phyloP scores from a whole-genome alignment of 1,284 basidiomycete genomes.

The Ganoderma multipileum region DNA sequence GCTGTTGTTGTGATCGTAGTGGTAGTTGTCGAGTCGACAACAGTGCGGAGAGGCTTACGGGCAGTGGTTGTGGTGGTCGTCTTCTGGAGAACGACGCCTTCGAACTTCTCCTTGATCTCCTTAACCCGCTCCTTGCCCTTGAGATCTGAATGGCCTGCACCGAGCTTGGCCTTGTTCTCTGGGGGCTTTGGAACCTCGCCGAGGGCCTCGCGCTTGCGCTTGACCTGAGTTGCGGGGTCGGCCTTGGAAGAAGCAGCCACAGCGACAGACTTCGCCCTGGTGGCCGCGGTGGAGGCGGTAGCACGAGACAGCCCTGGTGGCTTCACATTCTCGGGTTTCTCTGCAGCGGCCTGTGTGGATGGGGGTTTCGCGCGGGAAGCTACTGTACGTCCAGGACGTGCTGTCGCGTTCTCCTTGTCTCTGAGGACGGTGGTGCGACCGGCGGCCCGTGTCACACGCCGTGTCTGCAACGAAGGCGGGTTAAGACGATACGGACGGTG shows the following conservation, averaged over 20 bases:
- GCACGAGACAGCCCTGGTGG: slow-evolving; percentile 37
- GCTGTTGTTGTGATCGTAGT: slow-evolving; percentile 39
- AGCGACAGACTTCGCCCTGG: slow-evolving; percentile 42
- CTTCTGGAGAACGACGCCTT: slow-evolving; percentile 60
- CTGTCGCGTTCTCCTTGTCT: slow-evolving; percentile 66
- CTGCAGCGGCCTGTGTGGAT: slow-evolving; percentile 47
- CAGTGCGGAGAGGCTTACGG: slow-evolving; percentile 33
- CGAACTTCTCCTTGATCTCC: slow-evolving; percentile 57
- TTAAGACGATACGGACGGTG: slow-evolving; percentile 9
- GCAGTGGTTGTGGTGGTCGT: slow-evolving; percentile 44
- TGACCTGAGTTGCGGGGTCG: slow-evolving; percentile 53
- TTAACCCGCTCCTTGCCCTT: slow-evolving; percentile 50
- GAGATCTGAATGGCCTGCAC: slow-evolving; percentile 29
- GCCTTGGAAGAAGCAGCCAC: slow-evolving; percentile 45
- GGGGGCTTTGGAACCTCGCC: slow-evolving; percentile 67
- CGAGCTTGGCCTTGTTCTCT: slow-evolving; percentile 47
- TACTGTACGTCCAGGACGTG: slow-evolving; percentile 56
- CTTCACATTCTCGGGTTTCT: slow-evolving; percentile 45
- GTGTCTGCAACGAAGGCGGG: slow-evolving; percentile 47
- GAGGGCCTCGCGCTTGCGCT: slow-evolving; percentile 78
- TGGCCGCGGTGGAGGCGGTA: slow-evolving; percentile 46
- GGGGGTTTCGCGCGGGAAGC: slow-evolving; percentile 65
- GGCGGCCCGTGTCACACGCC: slow-evolving; percentile 63
- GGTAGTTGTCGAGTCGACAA: slow-evolving; percentile 40
- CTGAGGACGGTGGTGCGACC: slow-evolving; percentile 54